Evolutionary conservation across 2,329 filamentous ascomycete genomes (phyloP).

Genomic region (Colletotrichum sidae): DNA sequence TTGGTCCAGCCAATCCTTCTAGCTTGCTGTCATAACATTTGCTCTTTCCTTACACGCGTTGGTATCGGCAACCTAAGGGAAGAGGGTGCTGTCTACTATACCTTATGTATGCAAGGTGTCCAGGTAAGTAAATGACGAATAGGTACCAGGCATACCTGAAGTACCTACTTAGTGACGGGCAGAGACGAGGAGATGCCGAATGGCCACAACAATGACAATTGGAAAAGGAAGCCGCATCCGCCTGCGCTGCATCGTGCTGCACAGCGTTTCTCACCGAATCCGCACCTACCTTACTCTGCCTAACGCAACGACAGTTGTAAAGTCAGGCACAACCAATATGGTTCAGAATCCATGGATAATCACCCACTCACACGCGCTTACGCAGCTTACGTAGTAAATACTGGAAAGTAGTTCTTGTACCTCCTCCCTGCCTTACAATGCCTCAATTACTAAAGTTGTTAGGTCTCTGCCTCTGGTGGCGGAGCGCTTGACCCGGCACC

Average conservation of each 20-base stretch:
- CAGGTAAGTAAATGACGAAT: neutral
- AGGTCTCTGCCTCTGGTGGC: neutral
- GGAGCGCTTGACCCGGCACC: slow-evolving; percentile 38
- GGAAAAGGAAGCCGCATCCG: slow-evolving; percentile 33
- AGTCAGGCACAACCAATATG: too few species aligned
- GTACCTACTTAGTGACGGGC: neutral
- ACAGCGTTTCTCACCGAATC: neutral
- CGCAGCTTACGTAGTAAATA: neutral
- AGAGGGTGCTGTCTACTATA: too few species aligned
- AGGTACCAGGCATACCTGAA: too few species aligned
- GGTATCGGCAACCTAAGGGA: neutral
- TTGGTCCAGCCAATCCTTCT: slow-evolving; percentile 17
- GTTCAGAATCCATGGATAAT: neutral
- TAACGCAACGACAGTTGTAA: neutral
- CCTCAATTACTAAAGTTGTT: neutral
- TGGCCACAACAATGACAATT: neutral
- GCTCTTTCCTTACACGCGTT: neutral
- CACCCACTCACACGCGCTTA: neutral
- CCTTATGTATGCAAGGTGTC: neutral
- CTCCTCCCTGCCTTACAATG: too few species aligned
- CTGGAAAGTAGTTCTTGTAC: neutral
- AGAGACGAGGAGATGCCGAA: neutral
- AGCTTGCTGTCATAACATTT: neutral
- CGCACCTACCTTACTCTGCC: neutral
- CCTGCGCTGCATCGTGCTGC: slow-evolving; percentile 12